These are phyloP conservation scores for Gloeopeniophorella convolvens DNA, from an alignment of 768 basidiomycete genomes.

Conservation along the genomic window DNA sequence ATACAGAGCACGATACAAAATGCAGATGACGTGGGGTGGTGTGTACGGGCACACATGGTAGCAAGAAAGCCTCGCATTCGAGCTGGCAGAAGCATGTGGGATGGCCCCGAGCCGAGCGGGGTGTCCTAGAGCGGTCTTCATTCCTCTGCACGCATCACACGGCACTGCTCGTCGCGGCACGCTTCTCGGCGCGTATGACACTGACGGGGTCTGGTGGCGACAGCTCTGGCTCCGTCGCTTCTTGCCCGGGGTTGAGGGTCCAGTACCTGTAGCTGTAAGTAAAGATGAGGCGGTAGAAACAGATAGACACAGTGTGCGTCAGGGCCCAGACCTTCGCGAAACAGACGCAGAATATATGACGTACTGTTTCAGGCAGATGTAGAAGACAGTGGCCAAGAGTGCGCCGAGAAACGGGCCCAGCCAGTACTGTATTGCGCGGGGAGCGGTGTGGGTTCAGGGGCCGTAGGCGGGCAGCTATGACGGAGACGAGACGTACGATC, in stretches of 20 bases:
- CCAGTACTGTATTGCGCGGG: slow-evolving; percentile 46
- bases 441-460: slow-evolving; percentile 5
- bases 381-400: slow-evolving; percentile 52
- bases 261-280: slow-evolving; percentile 46
- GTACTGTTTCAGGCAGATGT: slow-evolving; percentile 48
- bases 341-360: slow-evolving; percentile 15
- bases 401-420: slow-evolving; percentile 64
- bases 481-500: slow-evolving; percentile 42
- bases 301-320: slow-evolving; percentile 1
- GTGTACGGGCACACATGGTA: too few relatives aligned
- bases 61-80: too few relatives aligned
- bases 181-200: not conserved
- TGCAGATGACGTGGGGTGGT: too few relatives aligned
- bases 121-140: too few relatives aligned
- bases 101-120: too few relatives aligned
- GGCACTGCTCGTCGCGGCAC: not conserved
- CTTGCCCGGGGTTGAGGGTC: slow-evolving; percentile 46
- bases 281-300: not conserved
- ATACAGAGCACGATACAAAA: too few relatives aligned
- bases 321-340: not conserved
- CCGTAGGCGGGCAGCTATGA: not conserved
- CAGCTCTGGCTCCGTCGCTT: slow-evolving; percentile 35
- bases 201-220: slow-evolving; percentile 37
- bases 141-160: slow-evolving; percentile 2
- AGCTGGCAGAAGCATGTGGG: too few relatives aligned